Percentiles rank a stretch among this genome's conserved stretches.
Conservation (phyloP, 2,329 filamentous ascomycete species). For the Hysterium pulicare region DNA sequence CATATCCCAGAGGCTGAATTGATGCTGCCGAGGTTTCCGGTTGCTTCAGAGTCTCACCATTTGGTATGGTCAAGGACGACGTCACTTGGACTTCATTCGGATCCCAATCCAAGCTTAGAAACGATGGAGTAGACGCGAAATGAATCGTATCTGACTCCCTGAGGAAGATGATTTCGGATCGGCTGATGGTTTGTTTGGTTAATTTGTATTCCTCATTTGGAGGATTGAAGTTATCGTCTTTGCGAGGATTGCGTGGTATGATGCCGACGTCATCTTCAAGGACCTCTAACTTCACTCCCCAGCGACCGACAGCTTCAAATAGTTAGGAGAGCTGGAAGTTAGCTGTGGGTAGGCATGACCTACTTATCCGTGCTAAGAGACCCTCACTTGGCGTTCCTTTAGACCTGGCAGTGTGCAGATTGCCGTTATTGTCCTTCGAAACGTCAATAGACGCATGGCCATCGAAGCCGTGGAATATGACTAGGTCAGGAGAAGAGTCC, state of each 20-base stretch:
- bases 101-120: slow-evolving; percentile 17
- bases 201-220: slow-evolving; percentile 18
- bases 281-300: slow-evolving; percentile 26
- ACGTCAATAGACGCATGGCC: background rate
- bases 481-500: too few relatives aligned
- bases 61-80: slow-evolving; percentile 16
- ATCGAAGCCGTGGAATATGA: background rate
- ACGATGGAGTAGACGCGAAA: slow-evolving; percentile 7
- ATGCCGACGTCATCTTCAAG: slow-evolving; percentile 16
- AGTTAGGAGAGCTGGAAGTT: background rate
- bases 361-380: slow-evolving; percentile 10
- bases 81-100: slow-evolving; percentile 28
- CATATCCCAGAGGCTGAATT: too few relatives aligned
- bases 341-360: slow-evolving; percentile 1
- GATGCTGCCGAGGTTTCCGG: too few relatives aligned
- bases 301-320: slow-evolving; percentile 14
- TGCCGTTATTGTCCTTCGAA: background rate
- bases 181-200: slow-evolving; percentile 11
- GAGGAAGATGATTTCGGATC: slow-evolving; percentile 25
- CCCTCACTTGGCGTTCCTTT: background rate
- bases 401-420: background rate
- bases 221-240: slow-evolving; percentile 3
- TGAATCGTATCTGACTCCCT: slow-evolving; percentile 24
- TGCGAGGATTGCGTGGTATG: slow-evolving; percentile 9
- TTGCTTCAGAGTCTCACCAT: background rate